Evolutionary conservation across 2,329 filamentous ascomycete genomes (phyloP), one percentile per base, ranked within the genome.

Genomic region (Celoporthe dispersa): DNA sequence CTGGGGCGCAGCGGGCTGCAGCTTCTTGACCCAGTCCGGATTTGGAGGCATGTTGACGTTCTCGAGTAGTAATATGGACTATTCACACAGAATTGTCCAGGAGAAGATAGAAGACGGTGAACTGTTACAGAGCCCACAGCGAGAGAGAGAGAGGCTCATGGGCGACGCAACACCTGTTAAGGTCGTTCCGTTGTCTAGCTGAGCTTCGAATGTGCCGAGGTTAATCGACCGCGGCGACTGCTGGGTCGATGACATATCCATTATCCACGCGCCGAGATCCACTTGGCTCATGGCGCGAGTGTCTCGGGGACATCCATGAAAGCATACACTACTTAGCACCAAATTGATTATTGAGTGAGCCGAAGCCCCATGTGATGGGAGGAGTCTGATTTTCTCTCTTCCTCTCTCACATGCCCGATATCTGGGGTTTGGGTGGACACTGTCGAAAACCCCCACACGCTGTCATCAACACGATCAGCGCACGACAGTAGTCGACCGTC

Each of bases 1-100:
- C 75, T 93, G 91, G 6, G 89, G 89, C 68, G 87, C 86, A 2
- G 91, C 79, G 6, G 79, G 80, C 73, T 75, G 77, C 35, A 82
- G 78, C 75, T 79, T 78, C 67, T 74, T 71, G 71, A 75, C 74
- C 74, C 74, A 75, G 59, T 73, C 73, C 33, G 74, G 74, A 71
- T 68, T 72, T 3, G 66, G 41, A 53, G 71, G 59, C 70, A 72
- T 71, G 35, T 9, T 71, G 64, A 64, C 14, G 44, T 61, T 31
- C 48, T 19, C 53, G 53, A 19, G 28, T 31, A 16, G 28, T 6
- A 12, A 16, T 28, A n/a, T 51, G 6, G 48, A 4, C 12, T 12
- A 19, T 55, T n/a, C 7, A 55, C 22, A 41, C 39, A n/a, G 37
- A 39, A 5, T 37, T 39, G 37, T 12, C n/a, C n/a, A 48, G 3